Evolutionary conservation across 805 yeast species (phyloP).

Genomic region (Candida ipomoeae): DNA sequence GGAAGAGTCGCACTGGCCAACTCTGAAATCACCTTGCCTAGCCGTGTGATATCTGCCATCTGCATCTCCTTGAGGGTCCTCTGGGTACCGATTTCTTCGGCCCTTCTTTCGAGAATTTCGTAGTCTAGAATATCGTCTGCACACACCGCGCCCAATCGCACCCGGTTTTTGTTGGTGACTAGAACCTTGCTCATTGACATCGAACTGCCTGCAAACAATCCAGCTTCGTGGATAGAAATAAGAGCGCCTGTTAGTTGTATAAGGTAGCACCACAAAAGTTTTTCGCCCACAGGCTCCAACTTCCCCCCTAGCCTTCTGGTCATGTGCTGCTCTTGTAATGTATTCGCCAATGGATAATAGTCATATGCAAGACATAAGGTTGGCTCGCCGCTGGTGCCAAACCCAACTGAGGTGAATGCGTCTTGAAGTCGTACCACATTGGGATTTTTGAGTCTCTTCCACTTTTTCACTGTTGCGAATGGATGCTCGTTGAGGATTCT

Average conservation of each 20-base stretch:
- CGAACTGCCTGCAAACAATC: slow-evolving; percentile 56
- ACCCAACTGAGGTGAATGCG: slow-evolving; percentile 82
- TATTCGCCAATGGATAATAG: slow-evolving; percentile 72
- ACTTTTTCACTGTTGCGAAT: slow-evolving; percentile 56
- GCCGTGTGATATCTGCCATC: slow-evolving; percentile 48
- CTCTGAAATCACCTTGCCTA: slow-evolving; percentile 60
- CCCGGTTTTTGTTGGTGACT: slow-evolving; percentile 65
- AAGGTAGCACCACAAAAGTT: slow-evolving; percentile 68
- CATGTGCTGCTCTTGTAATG: slow-evolving; percentile 67
- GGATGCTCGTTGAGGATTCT: slow-evolving; percentile 48
- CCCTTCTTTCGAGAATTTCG: slow-evolving; percentile 26
- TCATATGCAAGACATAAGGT: slow-evolving; percentile 79
- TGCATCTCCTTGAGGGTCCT: slow-evolving; percentile 33
- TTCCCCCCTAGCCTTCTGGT: slow-evolving; percentile 37
- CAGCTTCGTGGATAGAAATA: slow-evolving; percentile 58
- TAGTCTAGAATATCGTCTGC: slow-evolving; percentile 59
- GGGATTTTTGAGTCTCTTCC: slow-evolving; percentile 55
- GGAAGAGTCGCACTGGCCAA: slow-evolving; percentile 44
- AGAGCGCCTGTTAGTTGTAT: slow-evolving; percentile 73
- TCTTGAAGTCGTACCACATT: slow-evolving; percentile 68
- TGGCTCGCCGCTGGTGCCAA: slow-evolving; percentile 55
- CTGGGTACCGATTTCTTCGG: slow-evolving; percentile 10
- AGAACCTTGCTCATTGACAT: slow-evolving; percentile 67
- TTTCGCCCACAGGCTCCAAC: slow-evolving; percentile 56
- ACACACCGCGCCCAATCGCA: slow-evolving; percentile 70